These are phyloP conservation scores for Copromyces sp. DNA, from an alignment of 495 filamentous ascomycete species.

Conservation along the genomic window DNA sequence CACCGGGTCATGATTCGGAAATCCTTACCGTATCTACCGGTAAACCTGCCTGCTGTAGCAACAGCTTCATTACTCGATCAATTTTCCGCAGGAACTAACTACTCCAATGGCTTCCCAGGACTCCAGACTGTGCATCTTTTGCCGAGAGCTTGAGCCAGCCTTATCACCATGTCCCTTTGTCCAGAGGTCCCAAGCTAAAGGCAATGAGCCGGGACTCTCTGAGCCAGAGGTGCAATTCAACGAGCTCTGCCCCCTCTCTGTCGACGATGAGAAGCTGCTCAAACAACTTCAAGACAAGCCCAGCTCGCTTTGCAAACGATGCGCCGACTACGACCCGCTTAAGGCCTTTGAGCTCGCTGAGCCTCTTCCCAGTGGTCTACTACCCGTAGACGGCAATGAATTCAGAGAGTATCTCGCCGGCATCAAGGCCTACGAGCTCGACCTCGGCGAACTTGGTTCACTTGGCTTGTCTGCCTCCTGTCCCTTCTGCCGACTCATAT, in stretches of 20 bases:
- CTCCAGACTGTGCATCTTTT: slow-evolving; percentile 8
- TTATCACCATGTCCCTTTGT: background rate
- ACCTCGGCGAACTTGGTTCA: slow-evolving; percentile 4
- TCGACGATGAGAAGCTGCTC: background rate
- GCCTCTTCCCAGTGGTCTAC: background rate
- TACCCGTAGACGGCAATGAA: background rate
- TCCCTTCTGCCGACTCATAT: slow-evolving; percentile 15
- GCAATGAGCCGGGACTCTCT: background rate
- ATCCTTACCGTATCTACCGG: background rate
- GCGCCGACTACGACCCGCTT: slow-evolving; percentile 3
- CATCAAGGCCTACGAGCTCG: background rate
- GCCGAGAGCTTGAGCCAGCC: background rate
- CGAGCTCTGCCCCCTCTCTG: background rate
- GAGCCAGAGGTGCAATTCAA: background rate
- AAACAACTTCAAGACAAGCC: background rate
- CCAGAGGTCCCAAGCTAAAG: background rate
- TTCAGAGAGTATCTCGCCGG: background rate
- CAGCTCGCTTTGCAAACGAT: slow-evolving; percentile 7
- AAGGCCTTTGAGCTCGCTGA: background rate
- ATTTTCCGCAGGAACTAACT: background rate
- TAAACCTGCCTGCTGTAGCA: background rate
- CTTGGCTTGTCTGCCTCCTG: slow-evolving; percentile 2
- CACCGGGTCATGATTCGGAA: too few species aligned
- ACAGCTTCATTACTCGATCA: background rate
- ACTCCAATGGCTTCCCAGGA: background rate